Evolutionary conservation across 495 filamentous ascomycete genomes (phyloP).

Genomic region (Filosporella fistucella): DNA sequence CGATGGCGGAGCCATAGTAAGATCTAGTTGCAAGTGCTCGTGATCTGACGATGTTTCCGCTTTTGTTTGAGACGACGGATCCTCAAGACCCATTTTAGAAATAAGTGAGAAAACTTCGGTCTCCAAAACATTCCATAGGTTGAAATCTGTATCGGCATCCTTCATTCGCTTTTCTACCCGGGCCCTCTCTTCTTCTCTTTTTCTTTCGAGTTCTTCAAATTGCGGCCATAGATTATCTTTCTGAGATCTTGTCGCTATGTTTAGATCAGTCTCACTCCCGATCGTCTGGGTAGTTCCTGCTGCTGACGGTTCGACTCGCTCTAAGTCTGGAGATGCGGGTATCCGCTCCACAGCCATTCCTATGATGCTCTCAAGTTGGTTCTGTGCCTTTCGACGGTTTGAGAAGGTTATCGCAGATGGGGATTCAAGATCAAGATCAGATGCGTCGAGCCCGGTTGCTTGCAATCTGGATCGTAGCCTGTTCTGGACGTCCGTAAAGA

Average conservation of each 20-base stretch:
- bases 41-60: background rate
- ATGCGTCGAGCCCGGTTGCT: background rate
- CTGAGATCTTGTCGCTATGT: background rate
- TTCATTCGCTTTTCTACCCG: conserved; percentile 45
- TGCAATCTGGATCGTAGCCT: background rate
- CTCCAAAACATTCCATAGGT: conserved; percentile 69
- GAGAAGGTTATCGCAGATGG: background rate
- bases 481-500: conserved; percentile 47
- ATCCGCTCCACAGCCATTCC: conserved; percentile 13
- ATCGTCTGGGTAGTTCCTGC: conserved; percentile 4
- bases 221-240: background rate
- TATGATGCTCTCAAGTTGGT: conserved; percentile 9
- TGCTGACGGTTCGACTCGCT: conserved; percentile 15
- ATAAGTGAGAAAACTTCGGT: conserved; percentile 64
- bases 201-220: conserved; percentile 26
- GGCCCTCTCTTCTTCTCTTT: conserved; percentile 32
- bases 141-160: conserved; percentile 52
- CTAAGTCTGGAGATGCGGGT: conserved; percentile 16
- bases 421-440: background rate
- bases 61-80: background rate
- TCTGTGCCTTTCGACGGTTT: background rate
- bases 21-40: too few relatives aligned
- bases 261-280: background rate
- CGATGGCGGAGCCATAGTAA: background rate
- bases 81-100: conserved; percentile 31